A percentile compares a stretch with the other conserved stretches of the same genome.
phyloP scores from a whole-genome alignment of 768 basidiomycete genomes.

The Amanita rubescens region DNA sequence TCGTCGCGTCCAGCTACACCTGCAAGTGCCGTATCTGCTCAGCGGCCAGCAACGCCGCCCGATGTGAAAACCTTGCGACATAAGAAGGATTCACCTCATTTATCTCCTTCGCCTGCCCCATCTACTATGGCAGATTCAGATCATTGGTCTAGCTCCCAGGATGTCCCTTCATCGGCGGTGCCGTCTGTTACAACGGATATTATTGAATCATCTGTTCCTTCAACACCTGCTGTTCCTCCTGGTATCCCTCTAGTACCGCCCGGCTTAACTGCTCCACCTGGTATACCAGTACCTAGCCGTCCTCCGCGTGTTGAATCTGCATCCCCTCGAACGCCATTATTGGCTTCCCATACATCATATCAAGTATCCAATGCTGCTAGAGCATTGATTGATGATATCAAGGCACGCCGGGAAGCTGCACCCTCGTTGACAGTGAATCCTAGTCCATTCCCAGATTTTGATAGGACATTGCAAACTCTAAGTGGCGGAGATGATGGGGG shows the following conservation, averaged over 20 bases:
- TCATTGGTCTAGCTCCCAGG: conserved; percentile 37
- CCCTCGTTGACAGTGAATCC: conserved; percentile 29
- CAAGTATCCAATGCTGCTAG: conserved; percentile 85
- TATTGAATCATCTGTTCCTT: conserved; percentile 23
- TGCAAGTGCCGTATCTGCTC: conserved; percentile 2
- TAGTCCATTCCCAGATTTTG: conserved; percentile 85
- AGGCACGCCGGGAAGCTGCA: conserved; percentile 59
- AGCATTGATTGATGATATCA: conserved; percentile 79
- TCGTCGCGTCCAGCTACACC: conserved; percentile 29
- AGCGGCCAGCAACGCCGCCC: conserved; percentile 36
- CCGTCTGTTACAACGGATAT: conserved; percentile 28
- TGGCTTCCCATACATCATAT: conserved; percentile 59
- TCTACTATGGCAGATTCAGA: conserved; percentile 48
- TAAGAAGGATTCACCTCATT: conserved; percentile 30
- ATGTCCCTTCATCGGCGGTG: conserved; percentile 17
- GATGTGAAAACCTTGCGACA: conserved; percentile 30
- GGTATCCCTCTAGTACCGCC: conserved; percentile 39
- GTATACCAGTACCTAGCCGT: conserved; percentile 52
- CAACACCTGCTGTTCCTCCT: conserved; percentile 34
- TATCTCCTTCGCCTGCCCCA: conserved; percentile 36
- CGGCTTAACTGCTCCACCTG: conserved; percentile 50
- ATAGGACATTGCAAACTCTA: conserved; percentile 71
- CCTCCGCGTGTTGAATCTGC: conserved; percentile 41
- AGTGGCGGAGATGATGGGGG: conserved; percentile 57
- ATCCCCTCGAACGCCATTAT: conserved; percentile 42